Evolutionary conservation across 2,329 filamentous ascomycete species (phyloP), one percentile per base, ranked within the genome.

Genomic region (Pezicula radicicola): DNA sequence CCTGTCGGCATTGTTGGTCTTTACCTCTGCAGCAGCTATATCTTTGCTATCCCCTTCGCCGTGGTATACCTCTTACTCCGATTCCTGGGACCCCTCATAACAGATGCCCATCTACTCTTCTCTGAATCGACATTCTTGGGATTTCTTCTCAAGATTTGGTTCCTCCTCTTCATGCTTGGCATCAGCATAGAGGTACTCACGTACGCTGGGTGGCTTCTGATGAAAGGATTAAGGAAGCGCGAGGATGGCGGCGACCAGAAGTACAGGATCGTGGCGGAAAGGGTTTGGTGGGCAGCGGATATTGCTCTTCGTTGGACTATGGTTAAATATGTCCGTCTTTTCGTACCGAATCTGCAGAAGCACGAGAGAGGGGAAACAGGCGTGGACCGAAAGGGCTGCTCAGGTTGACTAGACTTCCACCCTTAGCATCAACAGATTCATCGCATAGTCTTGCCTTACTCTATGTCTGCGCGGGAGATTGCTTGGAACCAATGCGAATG

Each of bases 151-250:
- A 10, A 21, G 49, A 46, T 51, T 7, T 51, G 49, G 49, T 47
- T 51, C 42, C 42, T 46, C 42, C 43, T 46, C 37, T 51, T 37
- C 30, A 46, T 51, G 25, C 49, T 51, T 46, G 42, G 49, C 49
- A 46, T 46, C 49, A 51, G 49, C 42, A 30, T 46, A 27, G 49
- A 51, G 49, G 42, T 51, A 36, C 35, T 46, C 49, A 51, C 16
- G 35, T 51, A 51, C 35, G 35, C 49, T 41, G 43, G 30, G 45
- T 51, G 42, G 49, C 18, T 39, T 47, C 49, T 51, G 42, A 47
- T 46, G 49, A 39, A 37, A 46, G 49, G 25, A 46, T 51, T 51
- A 27, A 51, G 49, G 41, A 51, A 51, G 49, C 42, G 42, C 43
- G 43, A 51, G 49, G 49, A 51, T 46, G 35, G 42, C 33, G 43